A percentile compares a stretch with the other conserved stretches of the same genome.
These are phyloP conservation scores for Sicyos baderoa DNA, from an alignment of 306 rosid species.

Conservation along the genomic window DNA sequence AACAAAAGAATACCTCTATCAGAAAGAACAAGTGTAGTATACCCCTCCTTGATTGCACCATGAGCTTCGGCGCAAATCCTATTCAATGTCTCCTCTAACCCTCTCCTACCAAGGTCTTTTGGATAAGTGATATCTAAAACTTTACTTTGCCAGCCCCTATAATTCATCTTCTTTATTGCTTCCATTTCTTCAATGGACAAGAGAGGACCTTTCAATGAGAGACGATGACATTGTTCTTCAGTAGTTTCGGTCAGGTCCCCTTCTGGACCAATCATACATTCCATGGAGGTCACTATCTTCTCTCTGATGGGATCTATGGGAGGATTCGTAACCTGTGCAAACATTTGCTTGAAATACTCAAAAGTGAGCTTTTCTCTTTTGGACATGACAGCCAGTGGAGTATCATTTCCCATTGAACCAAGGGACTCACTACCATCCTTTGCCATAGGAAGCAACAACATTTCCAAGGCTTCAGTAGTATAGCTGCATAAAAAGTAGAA, in stretches of 20 bases:
- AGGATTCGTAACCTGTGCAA: constrained; percentile 98
- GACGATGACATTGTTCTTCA: constrained; percentile 87
- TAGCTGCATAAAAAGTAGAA: constrained; percentile 44
- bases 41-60: constrained; percentile 73
- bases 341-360: constrained; percentile 97
- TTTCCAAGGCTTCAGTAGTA: constrained; percentile 79
- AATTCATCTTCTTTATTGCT: constrained; percentile 75
- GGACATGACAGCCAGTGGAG: constrained; percentile 95
- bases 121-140: constrained; percentile 85
- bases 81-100: constrained; percentile 79
- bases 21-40: constrained; percentile 75
- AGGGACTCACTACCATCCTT: constrained; percentile 91
- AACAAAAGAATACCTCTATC: constrained; percentile 69
- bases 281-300: constrained; percentile 92
- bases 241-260: constrained; percentile 90
- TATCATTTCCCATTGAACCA: constrained; percentile 98
- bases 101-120: constrained; percentile 61
- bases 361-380: constrained; percentile 80
- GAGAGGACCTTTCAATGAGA: constrained; percentile 83
- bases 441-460: constrained; percentile 99
- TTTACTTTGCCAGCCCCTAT: constrained; percentile 84
- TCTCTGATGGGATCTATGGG: constrained; percentile 97
- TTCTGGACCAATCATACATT: constrained; percentile 98
- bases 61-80: constrained; percentile 77
- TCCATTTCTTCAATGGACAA: constrained; percentile 67